Evolutionary conservation across 2,329 filamentous ascomycete genomes (phyloP).

Genomic region (Arachnopeziza araneosa): DNA sequence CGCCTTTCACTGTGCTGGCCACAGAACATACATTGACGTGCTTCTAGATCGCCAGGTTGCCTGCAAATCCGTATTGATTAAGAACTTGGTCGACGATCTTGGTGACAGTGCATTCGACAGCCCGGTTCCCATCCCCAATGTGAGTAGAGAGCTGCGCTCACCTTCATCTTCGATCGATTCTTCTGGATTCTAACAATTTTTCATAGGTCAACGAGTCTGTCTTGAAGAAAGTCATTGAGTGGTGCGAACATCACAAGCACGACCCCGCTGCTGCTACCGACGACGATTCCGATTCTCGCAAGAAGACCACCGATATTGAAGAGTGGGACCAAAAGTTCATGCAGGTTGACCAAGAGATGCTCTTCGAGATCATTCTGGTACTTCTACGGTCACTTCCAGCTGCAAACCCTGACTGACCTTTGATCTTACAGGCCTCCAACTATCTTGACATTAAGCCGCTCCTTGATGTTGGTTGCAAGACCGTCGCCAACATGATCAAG

Average conservation of each 20-base stretch:
- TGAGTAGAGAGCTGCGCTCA: conserved; percentile 33
- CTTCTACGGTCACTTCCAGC: conserved; percentile 31
- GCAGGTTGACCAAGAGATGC: conserved; percentile 99
- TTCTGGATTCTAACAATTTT: conserved; percentile 8
- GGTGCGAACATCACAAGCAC: conserved; percentile 91
- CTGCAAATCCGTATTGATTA: conserved; percentile 90
- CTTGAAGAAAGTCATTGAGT: conserved; percentile 93
- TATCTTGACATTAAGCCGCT: conserved; percentile 99
- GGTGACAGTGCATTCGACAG: conserved; percentile 53
- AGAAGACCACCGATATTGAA: conserved; percentile 98
- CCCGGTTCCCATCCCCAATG: conserved; percentile 76
- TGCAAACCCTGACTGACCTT: neutral
- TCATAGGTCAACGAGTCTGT: conserved; percentile 82
- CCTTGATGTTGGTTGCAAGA: conserved; percentile 98
- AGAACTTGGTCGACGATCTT: conserved; percentile 96
- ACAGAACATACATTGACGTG: conserved; percentile 9
- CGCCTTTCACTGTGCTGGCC: neutral
- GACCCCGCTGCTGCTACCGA: conserved; percentile 79
- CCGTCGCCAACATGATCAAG: conserved; percentile 99
- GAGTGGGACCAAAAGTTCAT: conserved; percentile 99
- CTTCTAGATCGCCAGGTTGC: conserved; percentile 70
- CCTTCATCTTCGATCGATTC: conserved; percentile 4
- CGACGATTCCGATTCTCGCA: conserved; percentile 87
- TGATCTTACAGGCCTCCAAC: conserved; percentile 69
- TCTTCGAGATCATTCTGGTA: conserved; percentile 98